Conservation (phyloP, 2,329 filamentous ascomycete species). For the Hysterium pulicare region DNA sequence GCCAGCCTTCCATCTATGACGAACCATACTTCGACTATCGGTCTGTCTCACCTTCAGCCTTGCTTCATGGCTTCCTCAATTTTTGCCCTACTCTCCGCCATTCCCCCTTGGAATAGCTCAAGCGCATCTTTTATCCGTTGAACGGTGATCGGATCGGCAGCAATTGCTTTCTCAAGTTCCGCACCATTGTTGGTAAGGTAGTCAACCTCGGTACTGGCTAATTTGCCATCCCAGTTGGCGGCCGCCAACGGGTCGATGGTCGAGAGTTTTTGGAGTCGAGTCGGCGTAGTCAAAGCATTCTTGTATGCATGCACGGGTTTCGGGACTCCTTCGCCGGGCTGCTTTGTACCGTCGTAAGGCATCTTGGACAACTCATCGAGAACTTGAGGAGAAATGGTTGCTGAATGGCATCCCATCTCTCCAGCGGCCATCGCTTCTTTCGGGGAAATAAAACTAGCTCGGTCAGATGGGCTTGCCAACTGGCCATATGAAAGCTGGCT, state of each 20-base stretch:
- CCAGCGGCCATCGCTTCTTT: constrained; percentile 47
- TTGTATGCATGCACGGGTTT: constrained; percentile 44
- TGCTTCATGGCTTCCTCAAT: constrained; percentile 34
- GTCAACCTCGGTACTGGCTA: constrained; percentile 42
- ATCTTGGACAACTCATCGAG: constrained; percentile 40
- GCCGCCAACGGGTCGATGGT: constrained; percentile 41
- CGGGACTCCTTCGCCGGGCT: constrained; percentile 38
- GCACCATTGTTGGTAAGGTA: constrained; percentile 47
- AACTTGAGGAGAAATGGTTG: constrained; percentile 43
- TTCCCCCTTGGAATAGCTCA: constrained; percentile 40
- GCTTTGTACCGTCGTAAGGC: constrained; percentile 36
- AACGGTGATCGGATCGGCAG: constrained; percentile 36
- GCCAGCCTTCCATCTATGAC: no score
- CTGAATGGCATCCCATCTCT: constrained; percentile 47
- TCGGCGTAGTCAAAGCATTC: constrained; percentile 29
- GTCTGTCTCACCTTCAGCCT: no score
- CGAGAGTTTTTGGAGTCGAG: constrained; percentile 35
- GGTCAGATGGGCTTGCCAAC: constrained; percentile 3
- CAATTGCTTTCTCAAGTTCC: constrained; percentile 43
- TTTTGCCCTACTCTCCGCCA: constrained; percentile 38
- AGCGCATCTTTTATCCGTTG: constrained; percentile 41
- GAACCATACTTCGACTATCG: no score
- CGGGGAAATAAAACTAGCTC: constrained; percentile 40
- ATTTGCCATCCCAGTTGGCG: constrained; percentile 38
- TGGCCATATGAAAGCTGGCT: no score